Conservation (phyloP, 192 early-diverging fungal genomes). For the Coemansia sp. region DNA sequence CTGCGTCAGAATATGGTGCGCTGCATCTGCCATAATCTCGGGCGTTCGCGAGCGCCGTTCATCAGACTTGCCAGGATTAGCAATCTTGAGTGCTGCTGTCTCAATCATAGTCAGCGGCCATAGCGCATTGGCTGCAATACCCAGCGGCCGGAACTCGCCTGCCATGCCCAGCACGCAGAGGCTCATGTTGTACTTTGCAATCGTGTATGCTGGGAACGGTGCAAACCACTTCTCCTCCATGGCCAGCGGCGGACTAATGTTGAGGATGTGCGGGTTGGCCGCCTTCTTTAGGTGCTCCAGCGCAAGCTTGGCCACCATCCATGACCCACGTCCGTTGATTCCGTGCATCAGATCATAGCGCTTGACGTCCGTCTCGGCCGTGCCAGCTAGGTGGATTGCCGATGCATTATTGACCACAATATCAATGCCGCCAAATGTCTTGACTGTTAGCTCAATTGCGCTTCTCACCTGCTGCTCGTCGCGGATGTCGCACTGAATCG, state of each 20-base stretch:
- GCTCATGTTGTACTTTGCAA: conserved; percentile 76
- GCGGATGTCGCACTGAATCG: conserved; percentile 81
- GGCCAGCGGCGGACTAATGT: conserved; percentile 67
- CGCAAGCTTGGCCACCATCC: conserved; percentile 69
- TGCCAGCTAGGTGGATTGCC: conserved; percentile 68
- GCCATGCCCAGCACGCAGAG: conserved; percentile 71
- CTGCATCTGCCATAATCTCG: conserved; percentile 82
- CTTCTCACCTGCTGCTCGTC: conserved; percentile 69
- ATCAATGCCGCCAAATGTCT: conserved; percentile 76
- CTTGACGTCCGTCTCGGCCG: conserved; percentile 58
- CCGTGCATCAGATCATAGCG: conserved; percentile 75
- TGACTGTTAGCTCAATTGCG: conserved; percentile 66
- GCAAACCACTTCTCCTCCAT: conserved; percentile 74
- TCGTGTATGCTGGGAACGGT: conserved; percentile 63
- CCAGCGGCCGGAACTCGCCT: conserved; percentile 63
- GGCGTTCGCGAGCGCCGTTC: conserved; percentile 37
- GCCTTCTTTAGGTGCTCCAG: conserved; percentile 67
- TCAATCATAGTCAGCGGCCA: conserved; percentile 78
- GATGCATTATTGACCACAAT: conserved; percentile 81
- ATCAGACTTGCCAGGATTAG: not conserved
- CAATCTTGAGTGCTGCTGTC: conserved; percentile 63
- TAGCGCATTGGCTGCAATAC: conserved; percentile 73
- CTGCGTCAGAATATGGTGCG: conserved; percentile 63
- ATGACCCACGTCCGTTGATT: conserved; percentile 79
- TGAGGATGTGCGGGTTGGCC: conserved; percentile 73